Percentiles rank a stretch among this genome's conserved stretches.
Conservation (phyloP, 441 rosid species). For the Euphorbia corollata region DNA sequence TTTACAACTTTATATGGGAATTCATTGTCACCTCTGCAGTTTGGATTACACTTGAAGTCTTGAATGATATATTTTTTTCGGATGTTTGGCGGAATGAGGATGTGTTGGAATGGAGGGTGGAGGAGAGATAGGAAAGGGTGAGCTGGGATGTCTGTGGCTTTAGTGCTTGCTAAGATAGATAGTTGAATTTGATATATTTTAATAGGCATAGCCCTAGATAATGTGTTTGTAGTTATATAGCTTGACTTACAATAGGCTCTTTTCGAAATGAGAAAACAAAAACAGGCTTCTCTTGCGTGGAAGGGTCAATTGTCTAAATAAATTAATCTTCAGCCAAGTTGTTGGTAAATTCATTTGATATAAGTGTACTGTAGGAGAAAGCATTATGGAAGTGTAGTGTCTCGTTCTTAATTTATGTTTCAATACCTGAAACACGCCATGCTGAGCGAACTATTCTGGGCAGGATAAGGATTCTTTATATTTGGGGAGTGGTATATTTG, state of each 20-base stretch:
- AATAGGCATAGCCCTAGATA: neutral
- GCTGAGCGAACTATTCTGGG: too few relatives aligned
- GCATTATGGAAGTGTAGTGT: neutral
- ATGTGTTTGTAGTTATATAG: neutral
- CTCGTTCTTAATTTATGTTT: too few relatives aligned
- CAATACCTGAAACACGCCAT: too few relatives aligned
- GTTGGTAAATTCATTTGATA: neutral
- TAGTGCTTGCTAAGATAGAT: neutral
- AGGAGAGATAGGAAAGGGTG: neutral
- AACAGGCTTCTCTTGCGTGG: neutral
- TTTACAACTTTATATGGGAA: neutral
- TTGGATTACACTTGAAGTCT: neutral
- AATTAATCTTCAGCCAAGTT: neutral
- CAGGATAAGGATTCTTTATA: too few relatives aligned
- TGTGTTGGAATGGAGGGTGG: neutral
- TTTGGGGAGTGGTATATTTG: too few relatives aligned
- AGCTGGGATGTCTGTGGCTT: neutral
- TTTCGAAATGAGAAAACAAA: neutral
- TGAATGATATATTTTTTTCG: too few relatives aligned
- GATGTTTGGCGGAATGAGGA: neutral
- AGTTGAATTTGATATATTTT: neutral
- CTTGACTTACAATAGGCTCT: neutral
- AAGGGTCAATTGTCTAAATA: neutral
- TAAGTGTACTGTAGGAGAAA: neutral
- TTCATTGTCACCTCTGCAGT: neutral